These are phyloP conservation scores for Torulaspora globosa DNA, from an alignment of 1,139 yeast genomes.

Conservation along the genomic window DNA sequence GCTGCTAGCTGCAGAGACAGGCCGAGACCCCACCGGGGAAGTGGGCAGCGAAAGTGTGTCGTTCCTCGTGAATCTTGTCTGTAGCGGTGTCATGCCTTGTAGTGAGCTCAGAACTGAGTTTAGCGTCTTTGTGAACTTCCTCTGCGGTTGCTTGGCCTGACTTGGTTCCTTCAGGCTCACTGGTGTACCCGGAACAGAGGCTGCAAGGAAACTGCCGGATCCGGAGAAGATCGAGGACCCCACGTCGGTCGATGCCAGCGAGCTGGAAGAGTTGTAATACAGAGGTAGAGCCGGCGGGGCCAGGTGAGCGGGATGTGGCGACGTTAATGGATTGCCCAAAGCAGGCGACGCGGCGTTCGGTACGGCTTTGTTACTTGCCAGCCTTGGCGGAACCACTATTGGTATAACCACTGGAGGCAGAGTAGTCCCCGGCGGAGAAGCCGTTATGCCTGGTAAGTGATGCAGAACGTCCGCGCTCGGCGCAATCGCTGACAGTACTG, in stretches of 20 bases:
- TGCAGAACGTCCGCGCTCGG: slow-evolving; percentile 2
- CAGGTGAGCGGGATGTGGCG: slow-evolving; percentile 3
- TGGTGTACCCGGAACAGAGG: slow-evolving; percentile 8
- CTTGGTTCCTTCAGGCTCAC: slow-evolving; percentile 7
- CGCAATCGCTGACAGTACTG: background rate
- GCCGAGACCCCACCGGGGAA: slow-evolving; percentile 16
- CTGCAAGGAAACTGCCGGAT: slow-evolving; percentile 8
- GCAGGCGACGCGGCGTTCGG: background rate
- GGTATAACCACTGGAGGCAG: slow-evolving; percentile 6
- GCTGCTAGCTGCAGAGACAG: slow-evolving; percentile 22
- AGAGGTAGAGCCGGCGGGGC: slow-evolving; percentile 9
- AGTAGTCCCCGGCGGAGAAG: slow-evolving; percentile 6
- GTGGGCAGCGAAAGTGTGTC: slow-evolving; percentile 12
- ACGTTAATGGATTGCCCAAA: background rate
- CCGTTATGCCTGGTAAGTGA: background rate
- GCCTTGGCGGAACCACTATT: slow-evolving; percentile 3
- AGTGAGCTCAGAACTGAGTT: slow-evolving; percentile 19
- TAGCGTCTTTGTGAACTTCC: slow-evolving; percentile 14
- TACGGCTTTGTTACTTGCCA: background rate
- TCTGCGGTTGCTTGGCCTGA: slow-evolving; percentile 7
- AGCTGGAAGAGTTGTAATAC: slow-evolving; percentile 11
- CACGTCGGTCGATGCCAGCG: slow-evolving; percentile 11
- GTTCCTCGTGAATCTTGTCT: slow-evolving; percentile 12
- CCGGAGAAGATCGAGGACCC: slow-evolving; percentile 12
- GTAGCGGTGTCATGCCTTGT: slow-evolving; percentile 19